Evolutionary conservation across 345 rosid species (phyloP), one percentile per base, ranked within the genome.

Genomic region (Mallotus nudiflorus): DNA sequence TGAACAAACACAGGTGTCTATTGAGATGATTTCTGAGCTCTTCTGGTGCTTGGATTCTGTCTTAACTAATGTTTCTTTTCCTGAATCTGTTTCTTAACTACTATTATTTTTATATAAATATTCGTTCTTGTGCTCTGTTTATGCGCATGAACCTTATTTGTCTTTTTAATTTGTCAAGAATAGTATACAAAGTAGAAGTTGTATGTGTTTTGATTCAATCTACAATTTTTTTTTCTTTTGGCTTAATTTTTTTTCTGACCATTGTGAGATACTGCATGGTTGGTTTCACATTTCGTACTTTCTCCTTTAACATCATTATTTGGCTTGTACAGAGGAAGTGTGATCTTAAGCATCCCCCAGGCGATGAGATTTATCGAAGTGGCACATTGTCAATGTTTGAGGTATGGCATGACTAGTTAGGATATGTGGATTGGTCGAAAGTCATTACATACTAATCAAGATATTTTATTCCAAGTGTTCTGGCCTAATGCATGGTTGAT

Each of bases 331-430:
- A 92, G 98, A 89, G 79, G 78, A 94, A 94, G 81, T 94, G 98
- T 76, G 99, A 95, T 84, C 85, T 92, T 60, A 92, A 96, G 85
- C 96, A 96, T 68, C 99, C 98, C 19, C 99, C 99, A 63, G 99
- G 98, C 24, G 99, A 96, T 79, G 99, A 92, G 86, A 96, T 96
- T 72, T 96, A 96, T 68, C 86, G 99, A 76, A 81, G 99, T 63
- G 96, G 97, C 72, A 96, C 98, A 10, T 71, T 96, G 77, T 96
- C 99, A 62, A 96, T 96, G 99, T 96, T 96, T 85, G 98, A 96
- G 98, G 98, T 92, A 80, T 76, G 73, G 19, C 19, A 29, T 44
- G 2, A 10, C 13, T 12, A 42, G 3, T 13, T 45, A 1, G 18
- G 19, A 1, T 29, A 13, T 35, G 7, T 25, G 28, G 13, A n/a